Evolutionary conservation across 768 basidiomycete genomes (phyloP).

Genomic region (Tricholoma sp.): DNA sequence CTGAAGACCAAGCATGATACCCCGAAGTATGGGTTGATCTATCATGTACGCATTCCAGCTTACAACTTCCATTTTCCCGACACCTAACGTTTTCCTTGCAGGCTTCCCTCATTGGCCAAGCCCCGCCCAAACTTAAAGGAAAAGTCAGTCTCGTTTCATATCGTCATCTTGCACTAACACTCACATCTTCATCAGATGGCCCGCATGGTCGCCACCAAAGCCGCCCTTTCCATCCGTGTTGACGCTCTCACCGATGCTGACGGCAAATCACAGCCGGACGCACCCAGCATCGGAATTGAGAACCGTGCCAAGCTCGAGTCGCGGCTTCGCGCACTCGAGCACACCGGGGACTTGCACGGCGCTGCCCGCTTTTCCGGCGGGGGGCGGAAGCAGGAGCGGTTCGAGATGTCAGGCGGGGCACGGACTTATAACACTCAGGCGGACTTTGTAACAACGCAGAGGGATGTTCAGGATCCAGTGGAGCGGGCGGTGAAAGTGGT

Average conservation of each 20-base stretch:
- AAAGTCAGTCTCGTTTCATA: slow-evolving; percentile 47
- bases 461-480: slow-evolving; percentile 54
- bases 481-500: slow-evolving; percentile 70
- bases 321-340: slow-evolving; percentile 83
- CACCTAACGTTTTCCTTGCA: slow-evolving; percentile 21
- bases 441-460: slow-evolving; percentile 81
- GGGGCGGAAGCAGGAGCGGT: slow-evolving; percentile 68
- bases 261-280: slow-evolving; percentile 76
- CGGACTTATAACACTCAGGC: slow-evolving; percentile 84
- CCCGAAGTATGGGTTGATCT: slow-evolving; percentile 99
- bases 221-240: slow-evolving; percentile 94
- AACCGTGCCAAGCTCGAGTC: slow-evolving; percentile 95
- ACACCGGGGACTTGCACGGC: slow-evolving; percentile 68
- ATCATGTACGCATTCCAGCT: slow-evolving; percentile 59
- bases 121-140: slow-evolving; percentile 96
- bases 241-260: slow-evolving; percentile 93
- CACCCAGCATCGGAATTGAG: slow-evolving; percentile 86
- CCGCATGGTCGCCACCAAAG: slow-evolving; percentile 99
- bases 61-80: not conserved
- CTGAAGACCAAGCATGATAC: slow-evolving; percentile 99
- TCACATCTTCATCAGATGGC: slow-evolving; percentile 69
- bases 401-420: slow-evolving; percentile 75
- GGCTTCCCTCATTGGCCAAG: slow-evolving; percentile 96
- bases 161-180: not conserved
- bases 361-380: slow-evolving; percentile 61